These are phyloP conservation scores for Pseudogymnoascus sp. DNA, from an alignment of 2,329 filamentous ascomycete species.

Conservation along the genomic window DNA sequence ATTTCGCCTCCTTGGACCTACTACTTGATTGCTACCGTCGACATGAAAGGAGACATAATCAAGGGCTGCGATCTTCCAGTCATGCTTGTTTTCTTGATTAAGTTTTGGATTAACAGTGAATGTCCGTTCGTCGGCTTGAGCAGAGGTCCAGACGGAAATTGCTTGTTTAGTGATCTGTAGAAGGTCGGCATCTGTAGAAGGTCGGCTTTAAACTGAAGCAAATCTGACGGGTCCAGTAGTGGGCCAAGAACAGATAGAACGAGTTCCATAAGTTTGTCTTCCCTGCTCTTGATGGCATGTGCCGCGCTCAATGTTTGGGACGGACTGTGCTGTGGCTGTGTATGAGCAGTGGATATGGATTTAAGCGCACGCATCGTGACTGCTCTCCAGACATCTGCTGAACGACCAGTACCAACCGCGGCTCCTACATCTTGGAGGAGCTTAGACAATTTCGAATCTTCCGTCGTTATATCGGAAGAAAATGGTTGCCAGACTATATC, in stretches of 20 bases:
- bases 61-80: not conserved
- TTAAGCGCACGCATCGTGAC: not conserved
- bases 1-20: not conserved
- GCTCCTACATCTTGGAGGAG: not conserved
- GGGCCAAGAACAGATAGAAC: not conserved
- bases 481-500: not conserved
- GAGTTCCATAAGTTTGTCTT: not conserved
- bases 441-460: not conserved
- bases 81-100: not conserved
- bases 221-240: not conserved
- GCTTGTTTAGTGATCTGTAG: not conserved
- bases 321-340: not conserved
- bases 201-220: not conserved
- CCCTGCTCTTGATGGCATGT: not conserved
- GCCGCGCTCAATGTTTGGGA: not conserved
- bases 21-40: not conserved
- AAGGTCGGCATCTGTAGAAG: not conserved
- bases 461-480: not conserved
- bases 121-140: not conserved
- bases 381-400: not conserved
- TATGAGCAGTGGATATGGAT: not conserved
- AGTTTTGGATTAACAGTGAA: not conserved
- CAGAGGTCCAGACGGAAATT: not conserved
- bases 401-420: not conserved
- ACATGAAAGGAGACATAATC: not conserved